Percentiles rank a stretch among this genome's conserved stretches.
phyloP scores from a whole-genome alignment of 148 eudicot genomes.

The Vaccinium myrtillus region DNA sequence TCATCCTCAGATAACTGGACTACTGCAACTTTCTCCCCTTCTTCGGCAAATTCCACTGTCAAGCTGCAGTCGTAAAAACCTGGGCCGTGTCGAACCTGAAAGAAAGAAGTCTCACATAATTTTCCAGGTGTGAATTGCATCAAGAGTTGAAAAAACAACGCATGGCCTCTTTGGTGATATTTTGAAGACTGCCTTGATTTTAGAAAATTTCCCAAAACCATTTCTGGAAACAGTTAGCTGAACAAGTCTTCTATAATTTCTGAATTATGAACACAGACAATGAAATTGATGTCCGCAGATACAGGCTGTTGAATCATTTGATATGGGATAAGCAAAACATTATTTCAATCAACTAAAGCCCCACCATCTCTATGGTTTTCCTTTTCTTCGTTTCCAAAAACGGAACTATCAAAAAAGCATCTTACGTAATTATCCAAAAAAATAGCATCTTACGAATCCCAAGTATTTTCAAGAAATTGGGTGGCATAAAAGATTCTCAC shows the following conservation, averaged over 20 bases:
- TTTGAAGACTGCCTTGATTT: not conserved
- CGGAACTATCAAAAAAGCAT: not conserved
- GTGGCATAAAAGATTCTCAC: not conserved
- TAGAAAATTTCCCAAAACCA: not conserved
- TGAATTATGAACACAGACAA: not conserved
- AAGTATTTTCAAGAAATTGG: not conserved
- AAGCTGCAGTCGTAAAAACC: constrained; percentile 60
- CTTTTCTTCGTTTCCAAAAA: not conserved
- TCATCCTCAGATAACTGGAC: constrained; percentile 82
- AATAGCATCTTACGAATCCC: not conserved
- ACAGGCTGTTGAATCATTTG: not conserved
- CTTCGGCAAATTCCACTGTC: constrained; percentile 44
- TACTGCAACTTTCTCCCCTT: constrained; percentile 45
- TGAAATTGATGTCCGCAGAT: not conserved
- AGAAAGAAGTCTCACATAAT: not conserved
- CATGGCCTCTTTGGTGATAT: not conserved
- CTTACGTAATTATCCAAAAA: not conserved
- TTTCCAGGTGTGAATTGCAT: not conserved
- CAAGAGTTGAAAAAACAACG: not conserved
- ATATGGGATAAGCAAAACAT: not conserved
- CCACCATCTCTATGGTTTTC: not conserved
- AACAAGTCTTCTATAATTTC: not conserved
- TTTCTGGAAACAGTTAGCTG: not conserved
- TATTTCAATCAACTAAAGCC: not conserved
- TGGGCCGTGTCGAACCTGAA: constrained; percentile 96